phyloP scores from a whole-genome alignment of 2,329 filamentous ascomycete genomes.

The Colletotrichum salicis region DNA sequence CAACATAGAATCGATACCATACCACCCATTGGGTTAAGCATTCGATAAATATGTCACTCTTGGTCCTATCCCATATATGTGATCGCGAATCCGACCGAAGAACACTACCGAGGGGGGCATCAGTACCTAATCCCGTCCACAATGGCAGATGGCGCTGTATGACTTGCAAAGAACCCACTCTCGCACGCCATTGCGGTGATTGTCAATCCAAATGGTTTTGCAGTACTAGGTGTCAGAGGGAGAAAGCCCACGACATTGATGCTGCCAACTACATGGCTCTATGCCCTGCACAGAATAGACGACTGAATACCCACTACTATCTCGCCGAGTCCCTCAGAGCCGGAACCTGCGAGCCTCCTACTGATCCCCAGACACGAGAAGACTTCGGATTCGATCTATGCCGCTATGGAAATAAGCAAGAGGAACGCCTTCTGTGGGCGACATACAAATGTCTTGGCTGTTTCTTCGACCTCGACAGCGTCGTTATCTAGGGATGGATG shows the following conservation, averaged over 20 bases:
- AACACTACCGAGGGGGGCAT: not conserved
- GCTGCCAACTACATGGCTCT: not conserved
- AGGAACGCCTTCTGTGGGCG: not conserved
- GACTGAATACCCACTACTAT: not conserved
- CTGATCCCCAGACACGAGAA: not conserved
- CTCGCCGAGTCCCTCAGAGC: not conserved
- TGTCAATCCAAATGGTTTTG: not conserved
- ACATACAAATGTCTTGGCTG: not conserved
- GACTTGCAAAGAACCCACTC: not conserved
- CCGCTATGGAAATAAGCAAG: not conserved
- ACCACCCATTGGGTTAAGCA: not conserved
- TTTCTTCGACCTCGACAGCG: not conserved
- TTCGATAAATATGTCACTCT: not conserved
- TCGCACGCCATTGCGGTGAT: not conserved
- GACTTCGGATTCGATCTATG: not conserved
- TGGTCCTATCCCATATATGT: not conserved
- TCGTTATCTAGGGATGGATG: not conserved
- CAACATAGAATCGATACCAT: not conserved
- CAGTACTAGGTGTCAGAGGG: not conserved
- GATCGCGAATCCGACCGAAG: not conserved
- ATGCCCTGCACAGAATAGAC: not conserved
- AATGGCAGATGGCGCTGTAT: not conserved
- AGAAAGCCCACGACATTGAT: not conserved
- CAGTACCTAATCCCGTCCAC: too few relatives aligned
- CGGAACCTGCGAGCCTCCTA: not conserved